Evolutionary conservation across 176 grass and related monocot species (phyloP).

Genomic region (Saccharum officinarum): DNA sequence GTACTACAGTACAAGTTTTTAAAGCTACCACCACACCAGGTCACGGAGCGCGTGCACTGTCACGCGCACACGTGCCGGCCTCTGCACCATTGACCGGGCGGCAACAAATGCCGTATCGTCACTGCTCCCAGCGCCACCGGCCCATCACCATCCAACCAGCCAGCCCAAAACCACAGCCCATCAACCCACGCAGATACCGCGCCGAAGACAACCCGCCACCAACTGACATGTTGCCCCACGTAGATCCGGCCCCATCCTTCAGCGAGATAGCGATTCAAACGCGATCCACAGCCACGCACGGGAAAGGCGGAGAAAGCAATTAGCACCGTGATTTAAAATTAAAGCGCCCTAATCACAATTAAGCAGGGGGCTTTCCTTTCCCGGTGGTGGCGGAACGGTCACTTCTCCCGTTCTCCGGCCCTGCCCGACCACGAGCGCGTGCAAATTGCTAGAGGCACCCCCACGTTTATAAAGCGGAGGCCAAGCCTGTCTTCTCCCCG

Average conservation of each 20-base stretch:
- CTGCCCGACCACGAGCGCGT: slow-evolving; percentile 9
- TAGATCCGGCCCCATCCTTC: not conserved
- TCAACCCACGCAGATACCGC: not conserved
- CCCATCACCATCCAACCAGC: not conserved
- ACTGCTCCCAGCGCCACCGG: not conserved
- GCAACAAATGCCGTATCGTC: not conserved
- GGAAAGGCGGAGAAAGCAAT: not conserved
- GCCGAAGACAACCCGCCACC: rapidly evolving
- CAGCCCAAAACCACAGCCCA: not conserved
- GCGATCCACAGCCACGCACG: not conserved
- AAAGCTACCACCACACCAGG: not conserved
- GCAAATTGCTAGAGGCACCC: not conserved
- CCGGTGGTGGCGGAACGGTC: slow-evolving; percentile 43
- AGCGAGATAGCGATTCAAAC: not conserved
- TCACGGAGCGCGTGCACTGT: slow-evolving; percentile 4
- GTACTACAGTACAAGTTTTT: not conserved
- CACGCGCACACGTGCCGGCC: not conserved
- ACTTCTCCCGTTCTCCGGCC: not conserved
- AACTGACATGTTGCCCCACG: not conserved
- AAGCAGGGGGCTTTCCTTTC: not conserved
- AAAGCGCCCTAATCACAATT: not conserved
- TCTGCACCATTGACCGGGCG: not conserved
- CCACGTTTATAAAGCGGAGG: not conserved
- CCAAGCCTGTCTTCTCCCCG: slow-evolving; percentile 2
- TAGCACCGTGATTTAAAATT: not conserved